phyloP scores from a whole-genome alignment of 352 stramenopile species.

The Globisporangium nagaii region DNA sequence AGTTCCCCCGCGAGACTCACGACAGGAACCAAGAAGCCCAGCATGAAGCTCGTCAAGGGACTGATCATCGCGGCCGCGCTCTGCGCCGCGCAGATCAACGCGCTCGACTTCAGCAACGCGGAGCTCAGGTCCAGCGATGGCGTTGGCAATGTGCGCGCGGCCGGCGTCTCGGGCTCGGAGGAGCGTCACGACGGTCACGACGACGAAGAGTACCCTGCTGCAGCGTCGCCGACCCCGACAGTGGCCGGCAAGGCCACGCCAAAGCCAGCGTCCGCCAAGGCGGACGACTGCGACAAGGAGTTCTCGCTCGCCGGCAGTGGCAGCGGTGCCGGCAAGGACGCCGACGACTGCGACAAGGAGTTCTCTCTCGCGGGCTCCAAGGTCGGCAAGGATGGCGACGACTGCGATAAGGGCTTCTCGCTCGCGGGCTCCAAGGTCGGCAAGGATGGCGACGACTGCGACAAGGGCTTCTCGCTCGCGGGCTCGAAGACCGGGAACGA shows the following conservation, averaged over 20 bases:
- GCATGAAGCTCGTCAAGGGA: conserved; percentile 35
- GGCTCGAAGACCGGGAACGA: conserved; percentile 9
- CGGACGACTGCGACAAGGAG: conserved; percentile 28
- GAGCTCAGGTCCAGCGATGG: conserved; percentile 13
- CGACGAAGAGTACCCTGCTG: too few species aligned
- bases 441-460: conserved; percentile 8
- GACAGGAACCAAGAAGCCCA: not conserved
- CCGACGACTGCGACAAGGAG: conserved; percentile 19
- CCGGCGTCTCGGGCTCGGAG: conserved; percentile 6
- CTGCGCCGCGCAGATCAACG: conserved; percentile 43
- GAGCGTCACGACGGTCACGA: not conserved
- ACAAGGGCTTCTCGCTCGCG: conserved; percentile 9
- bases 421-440: not conserved
- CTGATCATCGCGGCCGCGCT: conserved; percentile 53
- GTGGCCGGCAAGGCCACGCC: not conserved
- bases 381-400: conserved; percentile 4
- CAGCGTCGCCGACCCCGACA: not conserved
- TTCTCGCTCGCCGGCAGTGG: conserved; percentile 25
- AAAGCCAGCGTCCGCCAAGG: conserved; percentile 3
- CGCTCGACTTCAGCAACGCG: conserved; percentile 36
- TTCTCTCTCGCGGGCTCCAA: conserved; percentile 7
- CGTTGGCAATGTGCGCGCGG: conserved; percentile 17
- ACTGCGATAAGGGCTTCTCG: conserved; percentile 11
- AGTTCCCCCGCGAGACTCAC: conserved; percentile 1
- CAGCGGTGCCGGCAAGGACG: not conserved